Evolutionary conservation across 2,329 filamentous ascomycete species (phyloP).

Genomic region (Didymella exigua): DNA sequence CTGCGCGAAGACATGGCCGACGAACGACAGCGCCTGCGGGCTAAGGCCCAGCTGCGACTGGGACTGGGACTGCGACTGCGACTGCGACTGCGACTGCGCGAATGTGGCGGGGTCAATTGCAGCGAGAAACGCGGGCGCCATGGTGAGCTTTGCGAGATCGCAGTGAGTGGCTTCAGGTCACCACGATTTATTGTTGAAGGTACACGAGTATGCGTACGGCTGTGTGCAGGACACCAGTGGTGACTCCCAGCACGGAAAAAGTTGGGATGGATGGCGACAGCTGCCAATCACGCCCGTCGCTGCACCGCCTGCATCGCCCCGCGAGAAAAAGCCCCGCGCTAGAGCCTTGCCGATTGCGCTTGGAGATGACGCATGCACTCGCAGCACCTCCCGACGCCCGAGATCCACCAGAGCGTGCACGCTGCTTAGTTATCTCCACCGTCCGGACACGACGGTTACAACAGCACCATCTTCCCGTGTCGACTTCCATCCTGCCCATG

Average conservation of each 20-base stretch:
- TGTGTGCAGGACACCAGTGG: slow-evolving; percentile 4
- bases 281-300: slow-evolving; percentile 15
- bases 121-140: slow-evolving; percentile 55
- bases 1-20: slow-evolving; percentile 63
- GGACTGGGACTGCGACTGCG: too few species aligned
- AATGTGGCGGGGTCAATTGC: slow-evolving; percentile 55
- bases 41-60: slow-evolving; percentile 57
- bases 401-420: neutral
- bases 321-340: slow-evolving; percentile 13
- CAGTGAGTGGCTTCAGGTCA: neutral
- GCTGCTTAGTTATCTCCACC: neutral
- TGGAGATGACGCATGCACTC: slow-evolving; percentile 16
- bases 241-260: slow-evolving; percentile 21
- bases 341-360: slow-evolving; percentile 4
- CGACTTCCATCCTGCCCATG: neutral
- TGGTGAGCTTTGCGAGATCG: slow-evolving; percentile 25
- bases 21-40: slow-evolving; percentile 60
- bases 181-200: neutral
- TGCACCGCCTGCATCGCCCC: slow-evolving; percentile 4
- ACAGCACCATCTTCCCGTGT: neutral
- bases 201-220: neutral
- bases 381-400: neutral
- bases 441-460: neutral
- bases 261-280: slow-evolving; percentile 8
- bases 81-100: too few species aligned